phyloP scores from a whole-genome alignment of 2,329 filamentous ascomycete species.

The Tolypocladium nubicola region DNA sequence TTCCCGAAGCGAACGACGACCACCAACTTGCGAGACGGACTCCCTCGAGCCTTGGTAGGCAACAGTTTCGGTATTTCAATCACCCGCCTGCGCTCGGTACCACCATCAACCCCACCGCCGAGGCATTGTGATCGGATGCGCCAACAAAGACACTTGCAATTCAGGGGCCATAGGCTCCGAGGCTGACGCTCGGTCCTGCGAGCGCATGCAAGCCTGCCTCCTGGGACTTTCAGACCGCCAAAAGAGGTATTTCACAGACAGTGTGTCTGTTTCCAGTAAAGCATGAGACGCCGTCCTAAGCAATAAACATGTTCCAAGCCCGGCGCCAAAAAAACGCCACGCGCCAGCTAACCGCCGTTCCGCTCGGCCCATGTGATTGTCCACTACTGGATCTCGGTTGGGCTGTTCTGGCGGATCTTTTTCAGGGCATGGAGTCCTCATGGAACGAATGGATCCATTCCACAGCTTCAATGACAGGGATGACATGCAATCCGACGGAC shows the following conservation, averaged over 20 bases:
- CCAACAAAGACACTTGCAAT: neutral
- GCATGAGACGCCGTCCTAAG: neutral
- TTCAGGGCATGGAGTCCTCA: slow-evolving; percentile 1
- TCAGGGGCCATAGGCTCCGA: neutral
- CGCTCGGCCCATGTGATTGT: neutral
- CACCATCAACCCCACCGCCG: neutral
- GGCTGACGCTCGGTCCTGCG: neutral
- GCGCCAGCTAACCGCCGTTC: neutral
- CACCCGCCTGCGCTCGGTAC: neutral
- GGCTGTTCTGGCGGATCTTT: neutral
- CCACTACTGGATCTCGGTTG: neutral
- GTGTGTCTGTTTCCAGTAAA: neutral
- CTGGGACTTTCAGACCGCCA: neutral
- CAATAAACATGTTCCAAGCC: neutral
- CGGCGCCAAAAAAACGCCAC: neutral
- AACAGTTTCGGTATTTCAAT: neutral
- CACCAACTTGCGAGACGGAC: neutral
- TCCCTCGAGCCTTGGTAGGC: neutral
- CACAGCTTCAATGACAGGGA: slow-evolving; percentile 1
- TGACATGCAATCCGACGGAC: neutral
- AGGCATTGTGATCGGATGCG: neutral
- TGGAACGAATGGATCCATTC: slow-evolving; percentile 8
- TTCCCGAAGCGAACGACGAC: neutral
- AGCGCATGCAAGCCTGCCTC: neutral
- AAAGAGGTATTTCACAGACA: neutral